Base-by-base conservation (phyloP, 2,329 filamentous ascomycete species). In the Penicillium sp. region DNA sequence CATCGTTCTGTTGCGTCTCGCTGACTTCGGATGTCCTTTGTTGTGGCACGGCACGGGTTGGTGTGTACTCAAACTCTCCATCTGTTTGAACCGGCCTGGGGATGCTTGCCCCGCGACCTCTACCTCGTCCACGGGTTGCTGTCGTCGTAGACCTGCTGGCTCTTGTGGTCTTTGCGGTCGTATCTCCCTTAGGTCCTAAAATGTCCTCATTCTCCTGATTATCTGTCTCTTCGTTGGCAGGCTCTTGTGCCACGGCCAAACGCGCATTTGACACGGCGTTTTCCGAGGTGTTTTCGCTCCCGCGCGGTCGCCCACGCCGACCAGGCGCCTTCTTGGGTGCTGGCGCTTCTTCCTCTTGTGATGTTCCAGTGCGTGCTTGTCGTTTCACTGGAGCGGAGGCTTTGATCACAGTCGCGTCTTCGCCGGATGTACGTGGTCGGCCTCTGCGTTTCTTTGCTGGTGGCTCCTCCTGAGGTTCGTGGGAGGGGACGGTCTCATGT, bases 381-480 rank as follows among this genome's bases (percentile, higher is more conserved):
- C 67, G 70, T 59, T 73, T 75, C 37, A 67, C 67, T 53, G 73
- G 70, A 1, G 67, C 59, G 3, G 65, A 66, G 5, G 72, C 61
- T 50, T 70, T 71, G 24, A 66, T 64, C 27, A 73, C 79, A 55
- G 79, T 77, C 14, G 75, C 71, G 61, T 83, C 85, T 63, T 83
- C 86, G 22, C 65, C 55, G 6, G 70, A 65, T 11, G 71, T 69
- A 61, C 74, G 74, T 51, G 75, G 71, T 63, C 74, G 69, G 52
- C 73, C 74, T 71, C 77, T 65, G 43, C 64, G 51, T 64, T 70
- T 75, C 68, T 78, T 75, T 54, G 73, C 62, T 22, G 77, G 71
- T 57, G 69, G 73, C 65, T 77, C 69, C 60, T 73, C 64, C 55
- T 67, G 61, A 44, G 66, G 56, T 40, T 70, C 66, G 27, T 70